A percentile compares a stretch with the other conserved stretches of the same genome.
phyloP scores from a whole-genome alignment of 306 rosid species.

The Castanospermum australe region DNA sequence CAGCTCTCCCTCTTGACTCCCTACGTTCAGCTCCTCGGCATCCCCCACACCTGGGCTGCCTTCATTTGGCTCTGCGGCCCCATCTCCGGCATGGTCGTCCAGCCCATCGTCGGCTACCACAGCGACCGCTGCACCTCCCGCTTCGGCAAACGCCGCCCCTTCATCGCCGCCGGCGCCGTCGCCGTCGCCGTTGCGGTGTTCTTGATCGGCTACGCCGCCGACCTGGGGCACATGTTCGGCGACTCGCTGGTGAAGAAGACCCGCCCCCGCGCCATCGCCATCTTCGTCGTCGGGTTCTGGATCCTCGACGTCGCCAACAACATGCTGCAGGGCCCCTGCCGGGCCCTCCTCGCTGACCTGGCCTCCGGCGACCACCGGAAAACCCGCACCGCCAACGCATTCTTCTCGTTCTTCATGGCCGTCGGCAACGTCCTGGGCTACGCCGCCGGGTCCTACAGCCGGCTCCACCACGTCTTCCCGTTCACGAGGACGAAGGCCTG shows the following conservation, averaged over 20 bases:
- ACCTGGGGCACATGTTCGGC: conserved; percentile 63
- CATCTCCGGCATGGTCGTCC: conserved; percentile 77
- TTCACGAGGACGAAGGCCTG: conserved; percentile 71
- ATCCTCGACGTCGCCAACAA: conserved; percentile 81
- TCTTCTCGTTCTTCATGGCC: conserved; percentile 82
- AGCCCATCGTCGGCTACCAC: conserved; percentile 80
- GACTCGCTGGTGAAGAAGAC: conserved; percentile 9
- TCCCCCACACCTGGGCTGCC: conserved; percentile 69
- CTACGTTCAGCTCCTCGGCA: conserved; percentile 71
- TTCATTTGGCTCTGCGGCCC: conserved; percentile 96
- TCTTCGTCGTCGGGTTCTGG: conserved; percentile 79
- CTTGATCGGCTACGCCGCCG: conserved; percentile 86
- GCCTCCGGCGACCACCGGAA: conserved; percentile 43
- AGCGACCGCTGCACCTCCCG: conserved; percentile 82
- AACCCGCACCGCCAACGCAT: conserved; percentile 50
- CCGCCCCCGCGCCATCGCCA: conserved; percentile 58
- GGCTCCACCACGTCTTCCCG: conserved; percentile 51
- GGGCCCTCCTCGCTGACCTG: conserved; percentile 74
- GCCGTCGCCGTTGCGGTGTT: conserved; percentile 68
- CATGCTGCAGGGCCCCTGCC: conserved; percentile 78
- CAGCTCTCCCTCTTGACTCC: conserved; percentile 85
- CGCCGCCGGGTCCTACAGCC: conserved; percentile 64
- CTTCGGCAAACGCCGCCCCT: conserved; percentile 92
- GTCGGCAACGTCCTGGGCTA: conserved; percentile 76
- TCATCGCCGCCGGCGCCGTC: conserved; percentile 53